Base-by-base conservation (phyloP, 306 rosid genomes). In the Cicer cuneatum region DNA sequence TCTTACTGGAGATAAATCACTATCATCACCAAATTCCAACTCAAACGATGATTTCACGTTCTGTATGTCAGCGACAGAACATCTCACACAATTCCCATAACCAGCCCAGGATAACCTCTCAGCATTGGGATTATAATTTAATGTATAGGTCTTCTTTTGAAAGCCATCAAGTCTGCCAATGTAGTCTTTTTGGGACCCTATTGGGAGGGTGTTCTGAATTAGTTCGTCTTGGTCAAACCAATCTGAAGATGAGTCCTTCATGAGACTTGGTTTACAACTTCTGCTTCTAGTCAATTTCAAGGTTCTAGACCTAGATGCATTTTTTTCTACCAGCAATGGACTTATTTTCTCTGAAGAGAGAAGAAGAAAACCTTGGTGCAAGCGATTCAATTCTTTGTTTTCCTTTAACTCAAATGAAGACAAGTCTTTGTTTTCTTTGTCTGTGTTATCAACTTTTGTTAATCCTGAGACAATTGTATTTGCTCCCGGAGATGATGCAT, bases 251-350 rank as follows among this genome's bases (percentile, higher is more conserved):
- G 67, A 66, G 73, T 73, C 80, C 67, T 77, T 79, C 85, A 83
- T 65, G 66, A 91, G 81, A 80, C 85, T 87, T 49, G 90, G 95
- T 81, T 72, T 88, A 75, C 97, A 90, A 75, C 98, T 94, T 82
- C 86, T 86, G 78, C 90, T 94, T 85, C 94, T 89, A 54, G 83
- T 71, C 45, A 86, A 77, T 58, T 72, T 84, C 81, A 73, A 68
- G 52, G 52, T 65, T 61, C 70, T 80, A 80, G 84, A 81, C 51
- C 64, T 66, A 57, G 83, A 48, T 37, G 54, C 53, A 72, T 68
- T 71, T 10, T 48, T 78, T 63, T 85, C 90, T 40, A 81, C 35
- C 16, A 35, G 66, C 80, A 85, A 68, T 4, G 84, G 84, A 79
- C 79, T 82, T 41, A 72, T 56, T 80, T 80, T 85, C 47, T 82